phyloP scores from a whole-genome alignment of 192 early-diverging fungal species.

The Coemansia sp. region DNA sequence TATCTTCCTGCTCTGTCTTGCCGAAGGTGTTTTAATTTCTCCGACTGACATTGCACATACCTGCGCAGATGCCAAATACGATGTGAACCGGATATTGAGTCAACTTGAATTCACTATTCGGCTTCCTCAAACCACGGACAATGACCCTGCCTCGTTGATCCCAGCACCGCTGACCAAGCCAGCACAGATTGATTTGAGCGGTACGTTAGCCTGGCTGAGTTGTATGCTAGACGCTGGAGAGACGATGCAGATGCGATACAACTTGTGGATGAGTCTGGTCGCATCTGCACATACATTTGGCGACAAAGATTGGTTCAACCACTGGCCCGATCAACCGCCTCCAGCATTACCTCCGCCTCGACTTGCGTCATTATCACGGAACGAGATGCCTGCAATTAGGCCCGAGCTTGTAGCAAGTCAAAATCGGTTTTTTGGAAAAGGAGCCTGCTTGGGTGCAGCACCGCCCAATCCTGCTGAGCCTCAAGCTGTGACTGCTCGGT shows the following conservation, averaged over 20 bases:
- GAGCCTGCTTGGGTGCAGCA: neutral
- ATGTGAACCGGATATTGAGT: slow-evolving; percentile 39
- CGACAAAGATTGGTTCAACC: slow-evolving; percentile 9
- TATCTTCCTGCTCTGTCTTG: slow-evolving; percentile 43
- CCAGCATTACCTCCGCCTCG: neutral
- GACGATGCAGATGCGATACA: slow-evolving; percentile 33
- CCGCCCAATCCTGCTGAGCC: neutral
- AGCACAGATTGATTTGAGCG: slow-evolving; percentile 19
- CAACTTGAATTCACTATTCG: slow-evolving; percentile 30
- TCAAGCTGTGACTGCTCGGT: neutral
- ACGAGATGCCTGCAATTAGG: neutral
- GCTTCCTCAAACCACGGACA: neutral
- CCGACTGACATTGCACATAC: slow-evolving; percentile 20
- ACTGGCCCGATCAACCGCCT: slow-evolving; percentile 41
- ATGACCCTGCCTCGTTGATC: neutral
- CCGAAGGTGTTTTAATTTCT: slow-evolving; percentile 27
- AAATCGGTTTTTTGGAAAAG: neutral
- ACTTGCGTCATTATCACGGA: neutral
- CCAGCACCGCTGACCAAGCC: neutral
- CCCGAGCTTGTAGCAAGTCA: neutral
- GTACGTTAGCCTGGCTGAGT: slow-evolving; percentile 35
- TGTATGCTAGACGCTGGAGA: slow-evolving; percentile 20
- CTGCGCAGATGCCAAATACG: slow-evolving; percentile 23
- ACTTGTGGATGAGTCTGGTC: slow-evolving; percentile 34
- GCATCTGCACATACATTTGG: slow-evolving; percentile 18